Evolutionary conservation across 148 eudicot genomes (phyloP).

Genomic region (Camellia lanceoleosa): DNA sequence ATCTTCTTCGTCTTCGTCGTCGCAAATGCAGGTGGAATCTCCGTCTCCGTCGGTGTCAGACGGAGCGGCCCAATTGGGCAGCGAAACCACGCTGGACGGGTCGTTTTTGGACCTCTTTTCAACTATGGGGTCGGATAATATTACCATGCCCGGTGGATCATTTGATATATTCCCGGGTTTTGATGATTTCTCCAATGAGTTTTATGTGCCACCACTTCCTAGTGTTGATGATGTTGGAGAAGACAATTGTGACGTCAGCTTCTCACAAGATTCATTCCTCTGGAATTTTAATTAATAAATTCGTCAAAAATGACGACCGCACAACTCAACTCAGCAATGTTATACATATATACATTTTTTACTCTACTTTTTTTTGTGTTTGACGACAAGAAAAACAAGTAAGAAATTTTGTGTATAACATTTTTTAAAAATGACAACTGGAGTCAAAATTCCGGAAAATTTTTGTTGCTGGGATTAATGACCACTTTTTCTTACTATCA

Average conservation of each 20-base stretch:
- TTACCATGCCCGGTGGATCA: constrained; percentile 21
- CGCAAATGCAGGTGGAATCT: constrained; percentile 16
- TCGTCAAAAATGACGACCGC: neutral
- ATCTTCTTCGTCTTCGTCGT: neutral
- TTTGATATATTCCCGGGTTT: constrained; percentile 55
- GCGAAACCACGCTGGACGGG: constrained; percentile 27
- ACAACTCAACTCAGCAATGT: too few relatives aligned
- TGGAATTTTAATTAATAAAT: constrained; percentile 42
- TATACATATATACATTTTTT: too few relatives aligned
- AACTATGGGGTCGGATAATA: constrained; percentile 32
- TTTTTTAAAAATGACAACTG: neutral
- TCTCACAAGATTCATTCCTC: constrained; percentile 29
- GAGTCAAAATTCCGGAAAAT: constrained; percentile 16
- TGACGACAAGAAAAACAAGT: too few relatives aligned
- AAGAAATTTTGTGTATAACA: too few relatives aligned
- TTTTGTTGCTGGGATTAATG: constrained; percentile 17
- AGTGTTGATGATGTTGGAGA: constrained; percentile 26
- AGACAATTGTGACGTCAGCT: constrained; percentile 29
- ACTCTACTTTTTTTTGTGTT: too few relatives aligned
- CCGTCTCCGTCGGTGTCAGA: constrained; percentile 29
- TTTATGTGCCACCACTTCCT: constrained; percentile 30
- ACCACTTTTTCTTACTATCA: neutral
- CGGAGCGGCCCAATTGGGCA: constrained; percentile 22
- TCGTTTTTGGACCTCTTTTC: constrained; percentile 36
- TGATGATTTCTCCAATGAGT: constrained; percentile 36